Evolutionary conservation across 129 eudicot genomes (phyloP), one percentile per base, ranked within the genome.

Genomic region (Helianthus tuberosus): DNA sequence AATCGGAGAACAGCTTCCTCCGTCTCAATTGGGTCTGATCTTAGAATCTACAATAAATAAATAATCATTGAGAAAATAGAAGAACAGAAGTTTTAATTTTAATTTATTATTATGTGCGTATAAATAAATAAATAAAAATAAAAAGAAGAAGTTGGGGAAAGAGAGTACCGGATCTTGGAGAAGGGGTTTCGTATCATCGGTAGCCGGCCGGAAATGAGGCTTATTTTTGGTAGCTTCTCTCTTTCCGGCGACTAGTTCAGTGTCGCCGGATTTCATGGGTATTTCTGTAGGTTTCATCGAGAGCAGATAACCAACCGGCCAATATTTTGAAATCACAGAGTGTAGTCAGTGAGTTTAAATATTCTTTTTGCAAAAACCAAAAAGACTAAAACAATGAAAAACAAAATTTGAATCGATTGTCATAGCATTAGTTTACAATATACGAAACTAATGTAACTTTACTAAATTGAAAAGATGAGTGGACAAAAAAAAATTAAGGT

Each of bases 1-100:
- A 89, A 82, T 23, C 95, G 84, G 46, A 93, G 88, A 77, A 93
- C 88, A 72, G 96, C 95, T 86, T 93, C 96, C 73, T 93, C 98
- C 1, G 95, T 86, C 82, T 89, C 95, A 47, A 78, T 84, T 35
- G 96, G 98, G 78, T 93, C 96, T 27, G 96, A 86, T 69, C 98
- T 82, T 69, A 88, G 59, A 70, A 93, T 87, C 98, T 93, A 68
- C 71, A n/a, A 74, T n/a, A 53, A 61, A 46, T n/a, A 11, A 27
- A 60, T n/a, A 23, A 48, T 10, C n/a, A 29, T 6, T 2, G 50
- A 41, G 10, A 64, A 32, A 2, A n/a, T 6, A 3, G 2, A 32
- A 32, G 36, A 32, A 32, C 36, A 17, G 35, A 16, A 35, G 23
- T 11, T 49, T 10, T 0, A 35, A 38, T 36, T 7, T n/a, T n/a